Evolutionary conservation across 2,329 filamentous ascomycete species (phyloP), one percentile per base, ranked within the genome.

Genomic region (Fusarium sp.): DNA sequence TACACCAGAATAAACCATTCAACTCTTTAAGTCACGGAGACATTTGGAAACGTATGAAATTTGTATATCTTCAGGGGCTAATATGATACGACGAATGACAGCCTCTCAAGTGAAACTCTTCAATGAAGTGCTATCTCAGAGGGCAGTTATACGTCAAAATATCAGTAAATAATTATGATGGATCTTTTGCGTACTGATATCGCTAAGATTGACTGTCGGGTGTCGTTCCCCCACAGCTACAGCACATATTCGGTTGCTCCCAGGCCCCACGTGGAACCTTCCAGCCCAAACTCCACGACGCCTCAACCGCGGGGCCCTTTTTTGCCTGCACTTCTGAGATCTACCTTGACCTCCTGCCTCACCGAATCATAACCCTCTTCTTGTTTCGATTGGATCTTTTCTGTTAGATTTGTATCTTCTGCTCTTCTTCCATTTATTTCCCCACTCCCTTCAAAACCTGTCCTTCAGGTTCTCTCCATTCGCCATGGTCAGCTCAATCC

Each of bases 231-330:
- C 74, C 67, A 65, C 62, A 71, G 39, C 67, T 53, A 17, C 35
- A 53, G 49, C 33, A 53, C 49, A 53, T 20, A 25, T 62, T 39
- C 36, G 22, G 35, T 45, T 47, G 15, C 50, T 45, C 15, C 47
- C 22, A 67, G 75, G 75, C 76, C 76, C 76, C 76, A 76, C 75
- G 75, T 78, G 73, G 76, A 78, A 78, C 64, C 73, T 78, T 78
- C 76, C 76, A 76, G 70, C 68, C 72, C 62, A 75, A 75, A 73
- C 58, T 72, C 68, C 58, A 74, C 73, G 59, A 72, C 71, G 59
- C 44, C 54, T 70, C 63, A 75, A 65, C 70, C 72, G 72, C 70
- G 71, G 71, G 71, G 71, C 71, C 49, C 42, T 68, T 63, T 68
- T 68, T 70, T 62, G 31, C 65, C 65, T 61, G 31, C 54, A 68